Evolutionary conservation across 164 flowering plant genomes (phyloP).

Genomic region (Aristolochia fimbriata): DNA sequence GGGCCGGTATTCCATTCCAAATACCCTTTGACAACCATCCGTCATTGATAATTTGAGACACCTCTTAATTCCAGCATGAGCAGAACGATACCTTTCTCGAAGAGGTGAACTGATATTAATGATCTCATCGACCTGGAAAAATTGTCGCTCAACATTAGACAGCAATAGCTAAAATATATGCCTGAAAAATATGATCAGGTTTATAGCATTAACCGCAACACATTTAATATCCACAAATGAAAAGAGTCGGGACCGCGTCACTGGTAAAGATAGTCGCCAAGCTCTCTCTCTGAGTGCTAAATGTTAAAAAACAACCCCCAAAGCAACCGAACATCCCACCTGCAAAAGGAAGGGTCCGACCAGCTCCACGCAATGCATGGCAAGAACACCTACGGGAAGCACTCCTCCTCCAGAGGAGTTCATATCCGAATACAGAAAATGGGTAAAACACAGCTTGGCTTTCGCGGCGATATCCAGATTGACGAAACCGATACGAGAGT

Average conservation of each 20-base stretch:
- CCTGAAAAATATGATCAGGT: neutral
- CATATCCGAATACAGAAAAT: constrained; percentile 70
- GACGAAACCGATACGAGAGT: constrained; percentile 29
- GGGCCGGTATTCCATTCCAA: constrained; percentile 92
- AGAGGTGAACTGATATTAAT: constrained; percentile 70
- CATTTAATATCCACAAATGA: too few relatives aligned
- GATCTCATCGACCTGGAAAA: constrained; percentile 77
- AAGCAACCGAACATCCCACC: constrained; percentile 35
- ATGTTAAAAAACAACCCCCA: too few relatives aligned
- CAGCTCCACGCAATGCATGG: constrained; percentile 67
- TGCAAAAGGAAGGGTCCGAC: constrained; percentile 83
- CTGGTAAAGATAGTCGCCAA: too few relatives aligned
- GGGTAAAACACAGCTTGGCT: constrained; percentile 66
- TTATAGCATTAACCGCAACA: too few relatives aligned
- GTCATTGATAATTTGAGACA: constrained; percentile 92
- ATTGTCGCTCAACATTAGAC: neutral
- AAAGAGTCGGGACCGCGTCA: too few relatives aligned
- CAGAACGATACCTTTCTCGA: constrained; percentile 63
- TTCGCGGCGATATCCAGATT: constrained; percentile 32
- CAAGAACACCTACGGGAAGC: constrained; percentile 53
- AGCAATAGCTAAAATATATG: neutral
- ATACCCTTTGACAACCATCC: constrained; percentile 84
- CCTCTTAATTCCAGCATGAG: constrained; percentile 58
- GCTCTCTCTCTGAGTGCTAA: too few relatives aligned
- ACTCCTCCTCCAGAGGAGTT: constrained; percentile 57